A percentile compares a stretch with the other conserved stretches of the same genome.
These are phyloP conservation scores for Zygosaccharomyces kombuchaensis DNA, from an alignment of 805 yeast genomes.

Conservation along the genomic window DNA sequence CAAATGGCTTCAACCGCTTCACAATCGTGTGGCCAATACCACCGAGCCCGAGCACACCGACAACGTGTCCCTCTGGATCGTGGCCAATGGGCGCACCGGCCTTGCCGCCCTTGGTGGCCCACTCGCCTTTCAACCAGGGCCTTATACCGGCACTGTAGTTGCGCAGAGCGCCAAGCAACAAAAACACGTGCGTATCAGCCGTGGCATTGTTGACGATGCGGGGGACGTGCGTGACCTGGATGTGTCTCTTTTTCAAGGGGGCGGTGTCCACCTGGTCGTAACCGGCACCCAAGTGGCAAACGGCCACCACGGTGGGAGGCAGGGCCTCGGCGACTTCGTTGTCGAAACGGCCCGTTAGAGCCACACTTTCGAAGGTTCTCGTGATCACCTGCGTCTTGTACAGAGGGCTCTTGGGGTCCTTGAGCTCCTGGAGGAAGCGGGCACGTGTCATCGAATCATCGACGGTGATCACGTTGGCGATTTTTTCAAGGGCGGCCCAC, in stretches of 20 bases:
- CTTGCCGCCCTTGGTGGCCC: conserved; percentile 55
- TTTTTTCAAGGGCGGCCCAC: conserved; percentile 52
- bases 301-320: conserved; percentile 49
- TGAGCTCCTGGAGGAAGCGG: conserved; percentile 30
- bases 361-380: conserved; percentile 51
- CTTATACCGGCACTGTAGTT: conserved; percentile 61
- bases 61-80: conserved; percentile 69
- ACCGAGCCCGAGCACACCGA: conserved; percentile 85
- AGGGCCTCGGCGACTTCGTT: conserved; percentile 51
- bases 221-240: conserved; percentile 68
- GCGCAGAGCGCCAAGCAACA: conserved; percentile 60
- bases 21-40: conserved; percentile 84
- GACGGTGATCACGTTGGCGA: conserved; percentile 46
- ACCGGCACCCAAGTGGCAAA: conserved; percentile 70
- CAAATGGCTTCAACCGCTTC: conserved; percentile 69
- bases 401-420: conserved; percentile 33
- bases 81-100: conserved; percentile 63
- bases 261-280: conserved; percentile 66
- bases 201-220: conserved; percentile 64
- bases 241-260: conserved; percentile 46
- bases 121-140: conserved; percentile 52
- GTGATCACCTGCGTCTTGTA: conserved; percentile 37
- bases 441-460: conserved; percentile 39
- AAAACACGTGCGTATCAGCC: conserved; percentile 64
- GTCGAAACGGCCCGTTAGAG: conserved; percentile 60